Percentiles rank a stretch among this genome's conserved stretches.
Evolutionary conservation across 139 green algal species (phyloP).

Genomic region (Coelastrella sp.): DNA sequence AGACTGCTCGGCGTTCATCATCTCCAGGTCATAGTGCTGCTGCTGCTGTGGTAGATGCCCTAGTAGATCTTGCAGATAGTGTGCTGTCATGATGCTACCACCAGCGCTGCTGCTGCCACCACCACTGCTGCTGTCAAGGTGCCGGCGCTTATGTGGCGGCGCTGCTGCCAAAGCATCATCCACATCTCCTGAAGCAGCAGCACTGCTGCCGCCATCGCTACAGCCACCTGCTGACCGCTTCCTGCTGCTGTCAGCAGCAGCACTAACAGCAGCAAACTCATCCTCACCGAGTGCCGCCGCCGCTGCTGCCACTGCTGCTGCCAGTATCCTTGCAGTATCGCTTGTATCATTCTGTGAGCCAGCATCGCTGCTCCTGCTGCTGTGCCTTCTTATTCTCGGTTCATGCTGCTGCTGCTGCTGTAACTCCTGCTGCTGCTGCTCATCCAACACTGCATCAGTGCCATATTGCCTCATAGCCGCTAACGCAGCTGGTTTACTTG

Average conservation of each 20-base stretch:
- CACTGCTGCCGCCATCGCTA: neutral
- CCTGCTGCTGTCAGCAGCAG: neutral
- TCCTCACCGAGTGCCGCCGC: constrained; percentile 37
- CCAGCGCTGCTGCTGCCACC: neutral
- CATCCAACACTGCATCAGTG: neutral
- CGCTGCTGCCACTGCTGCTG: constrained; percentile 29
- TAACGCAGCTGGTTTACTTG: neutral
- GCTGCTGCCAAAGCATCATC: constrained; percentile 8
- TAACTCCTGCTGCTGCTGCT: neutral
- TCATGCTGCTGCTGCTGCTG: constrained; percentile 27
- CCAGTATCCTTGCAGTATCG: constrained; percentile 44
- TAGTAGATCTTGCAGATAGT: neutral
- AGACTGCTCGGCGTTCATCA: neutral
- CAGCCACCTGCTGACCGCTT: neutral
- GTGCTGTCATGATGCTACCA: neutral
- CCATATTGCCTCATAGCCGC: constrained; percentile 20
- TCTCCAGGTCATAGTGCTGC: neutral
- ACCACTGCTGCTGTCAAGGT: neutral
- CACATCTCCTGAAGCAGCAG: constrained; percentile 3
- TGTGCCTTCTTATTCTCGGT: neutral
- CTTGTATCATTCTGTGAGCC: constrained; percentile 18
- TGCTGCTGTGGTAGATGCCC: neutral
- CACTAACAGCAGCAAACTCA: neutral
- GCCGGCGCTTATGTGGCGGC: neutral
- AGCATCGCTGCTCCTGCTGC: constrained; percentile 34